A percentile compares a stretch with the other conserved stretches of the same genome.
Conservation (phyloP, 768 basidiomycete genomes). For the Kwoniella sp. region DNA sequence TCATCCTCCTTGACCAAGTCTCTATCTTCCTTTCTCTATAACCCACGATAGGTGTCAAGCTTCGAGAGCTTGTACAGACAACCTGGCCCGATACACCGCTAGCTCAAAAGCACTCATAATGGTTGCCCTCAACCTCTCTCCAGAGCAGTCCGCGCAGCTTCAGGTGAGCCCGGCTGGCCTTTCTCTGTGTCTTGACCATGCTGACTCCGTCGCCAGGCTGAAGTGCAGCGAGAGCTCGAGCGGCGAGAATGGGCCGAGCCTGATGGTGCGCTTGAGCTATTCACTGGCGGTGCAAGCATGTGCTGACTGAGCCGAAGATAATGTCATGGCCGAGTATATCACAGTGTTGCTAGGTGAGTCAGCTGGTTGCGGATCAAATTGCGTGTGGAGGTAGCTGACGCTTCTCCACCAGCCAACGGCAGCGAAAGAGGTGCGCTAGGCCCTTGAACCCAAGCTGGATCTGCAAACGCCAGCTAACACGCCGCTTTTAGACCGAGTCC, state of each 20-base stretch:
- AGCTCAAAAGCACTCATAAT: too few relatives aligned
- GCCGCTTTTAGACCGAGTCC: conserved; percentile 31
- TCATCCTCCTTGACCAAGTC: too few relatives aligned
- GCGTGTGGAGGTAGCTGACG: too few relatives aligned
- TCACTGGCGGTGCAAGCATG: not conserved
- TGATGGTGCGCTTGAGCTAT: conserved; percentile 22
- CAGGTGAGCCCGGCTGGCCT: conserved; percentile 6
- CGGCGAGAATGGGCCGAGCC: conserved; percentile 45
- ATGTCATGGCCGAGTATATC: conserved; percentile 50
- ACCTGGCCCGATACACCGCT: too few relatives aligned
- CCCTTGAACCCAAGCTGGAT: not conserved
- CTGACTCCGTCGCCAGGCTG: conserved; percentile 14
- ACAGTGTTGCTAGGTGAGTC: conserved; percentile 46
- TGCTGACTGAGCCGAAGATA: conserved; percentile 25
- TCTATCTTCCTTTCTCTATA: too few relatives aligned
- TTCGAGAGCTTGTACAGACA: too few relatives aligned
- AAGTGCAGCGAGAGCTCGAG: conserved; percentile 39
- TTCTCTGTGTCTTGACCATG: not conserved
- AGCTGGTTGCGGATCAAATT: not conserved
- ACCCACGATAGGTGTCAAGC: too few relatives aligned
- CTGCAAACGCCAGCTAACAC: not conserved
- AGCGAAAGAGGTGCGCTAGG: conserved; percentile 26
- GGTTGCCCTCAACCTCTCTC: too few relatives aligned
- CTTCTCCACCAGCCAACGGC: conserved; percentile 35
- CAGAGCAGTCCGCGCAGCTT: conserved; percentile 20